Conservation (phyloP, 2,329 filamentous ascomycete species). For the Cadophora sp. region DNA sequence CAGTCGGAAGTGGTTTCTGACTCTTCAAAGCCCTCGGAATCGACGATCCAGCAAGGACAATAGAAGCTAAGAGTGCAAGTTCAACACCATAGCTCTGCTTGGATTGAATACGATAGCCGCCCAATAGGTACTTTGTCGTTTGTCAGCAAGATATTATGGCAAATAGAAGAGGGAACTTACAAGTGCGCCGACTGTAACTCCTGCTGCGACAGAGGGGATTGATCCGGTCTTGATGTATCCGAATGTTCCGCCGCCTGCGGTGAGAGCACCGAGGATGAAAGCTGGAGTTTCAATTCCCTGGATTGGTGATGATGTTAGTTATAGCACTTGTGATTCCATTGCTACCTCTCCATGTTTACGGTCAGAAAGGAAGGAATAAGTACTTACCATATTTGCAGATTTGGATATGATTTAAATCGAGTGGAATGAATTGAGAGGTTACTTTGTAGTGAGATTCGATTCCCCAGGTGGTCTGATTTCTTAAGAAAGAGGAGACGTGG, state of each 20-base stretch:
- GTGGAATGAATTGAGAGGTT: not conserved
- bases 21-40: conserved; percentile 86
- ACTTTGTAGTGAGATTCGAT: not conserved
- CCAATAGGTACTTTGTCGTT: conserved; percentile 65
- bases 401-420: not conserved
- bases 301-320: conserved; percentile 6
- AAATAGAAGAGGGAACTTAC: conserved; percentile 44
- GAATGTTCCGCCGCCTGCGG: conserved; percentile 84
- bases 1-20: conserved; percentile 82
- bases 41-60: conserved; percentile 83
- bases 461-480: not conserved
- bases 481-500: conserved; percentile 7
- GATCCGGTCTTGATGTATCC: conserved; percentile 88
- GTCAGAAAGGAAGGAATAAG: not conserved
- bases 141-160: conserved; percentile 8
- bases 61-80: conserved; percentile 83
- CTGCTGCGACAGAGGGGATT: conserved; percentile 84
- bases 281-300: conserved; percentile 66
- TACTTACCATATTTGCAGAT: conserved; percentile 38
- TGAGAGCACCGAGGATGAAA: conserved; percentile 79
- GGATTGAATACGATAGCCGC: conserved; percentile 80
- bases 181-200: conserved; percentile 78
- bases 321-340: not conserved
- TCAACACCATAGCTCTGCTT: conserved; percentile 83
- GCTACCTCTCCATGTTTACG: not conserved